A percentile compares a stretch with the other conserved stretches of the same genome.
phyloP scores from a whole-genome alignment of 208 protist genomes.

The Angomonas deanei region DNA sequence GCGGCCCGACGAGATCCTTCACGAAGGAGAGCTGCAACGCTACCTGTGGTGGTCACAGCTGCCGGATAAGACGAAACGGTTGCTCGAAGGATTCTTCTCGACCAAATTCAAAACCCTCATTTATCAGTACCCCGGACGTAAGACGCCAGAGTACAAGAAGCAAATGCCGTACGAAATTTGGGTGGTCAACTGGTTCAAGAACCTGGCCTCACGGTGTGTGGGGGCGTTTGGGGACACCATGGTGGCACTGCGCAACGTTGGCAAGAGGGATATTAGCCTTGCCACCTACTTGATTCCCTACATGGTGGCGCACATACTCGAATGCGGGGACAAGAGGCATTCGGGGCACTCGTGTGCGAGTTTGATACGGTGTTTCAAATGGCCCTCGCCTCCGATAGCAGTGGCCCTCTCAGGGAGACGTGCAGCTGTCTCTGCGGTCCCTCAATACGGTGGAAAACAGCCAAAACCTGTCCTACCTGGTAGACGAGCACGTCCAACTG shows the following conservation, averaged over 20 bases:
- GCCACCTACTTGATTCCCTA: conserved; percentile 69
- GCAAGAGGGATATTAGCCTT: conserved; percentile 58
- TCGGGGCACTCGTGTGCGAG: conserved; percentile 40
- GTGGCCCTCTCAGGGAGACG: neutral
- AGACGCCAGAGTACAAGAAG: conserved; percentile 49
- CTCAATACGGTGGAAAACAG: conserved; percentile 2
- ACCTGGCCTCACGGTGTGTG: conserved; percentile 38
- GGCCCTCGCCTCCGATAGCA: conserved; percentile 5
- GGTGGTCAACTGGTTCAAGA: conserved; percentile 68
- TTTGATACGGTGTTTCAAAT: conserved; percentile 37
- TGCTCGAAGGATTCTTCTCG: conserved; percentile 69
- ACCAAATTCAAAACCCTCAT: conserved; percentile 62
- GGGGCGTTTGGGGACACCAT: conserved; percentile 63
- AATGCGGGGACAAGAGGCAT: conserved; percentile 22
- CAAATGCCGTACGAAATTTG: conserved; percentile 52
- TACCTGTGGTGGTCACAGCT: conserved; percentile 78
- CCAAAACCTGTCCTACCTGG: neutral
- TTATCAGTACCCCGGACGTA: conserved; percentile 29
- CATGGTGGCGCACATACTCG: conserved; percentile 63
- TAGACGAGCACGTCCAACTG: conserved; percentile 61
- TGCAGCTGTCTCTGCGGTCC: neutral
- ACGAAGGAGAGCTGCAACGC: conserved; percentile 63
- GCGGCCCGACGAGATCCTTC: conserved; percentile 33
- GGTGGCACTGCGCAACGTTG: conserved; percentile 72
- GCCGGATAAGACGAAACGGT: conserved; percentile 35